Evolutionary conservation across 2,329 filamentous ascomycete genomes (phyloP).

Genomic region (Colletotrichum sojae): DNA sequence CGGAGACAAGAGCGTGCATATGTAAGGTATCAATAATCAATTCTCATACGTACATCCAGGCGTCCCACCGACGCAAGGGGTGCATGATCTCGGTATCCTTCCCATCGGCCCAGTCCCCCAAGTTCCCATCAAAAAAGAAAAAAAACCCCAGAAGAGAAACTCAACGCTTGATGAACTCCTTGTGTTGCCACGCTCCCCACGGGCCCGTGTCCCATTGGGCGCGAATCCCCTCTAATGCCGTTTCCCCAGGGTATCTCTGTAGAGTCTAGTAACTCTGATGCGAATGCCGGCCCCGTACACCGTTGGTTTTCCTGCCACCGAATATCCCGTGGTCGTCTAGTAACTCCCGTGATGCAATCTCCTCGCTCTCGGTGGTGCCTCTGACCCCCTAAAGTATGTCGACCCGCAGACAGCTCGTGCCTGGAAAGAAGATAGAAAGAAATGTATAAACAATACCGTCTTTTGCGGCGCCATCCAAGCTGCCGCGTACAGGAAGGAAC

Average conservation of each 20-base stretch:
- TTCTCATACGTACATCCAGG: constrained; percentile 29
- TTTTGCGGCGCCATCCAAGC: not conserved
- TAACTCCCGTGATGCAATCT: constrained; percentile 29
- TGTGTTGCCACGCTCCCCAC: constrained; percentile 19
- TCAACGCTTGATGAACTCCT: constrained; percentile 32
- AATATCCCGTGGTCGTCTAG: constrained; percentile 25
- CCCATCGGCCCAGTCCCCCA: constrained; percentile 29
- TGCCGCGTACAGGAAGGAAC: not conserved
- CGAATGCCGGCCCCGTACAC: constrained; percentile 20
- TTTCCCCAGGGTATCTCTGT: constrained; percentile 24
- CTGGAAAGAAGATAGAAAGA: constrained; percentile 2
- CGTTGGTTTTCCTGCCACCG: not conserved
- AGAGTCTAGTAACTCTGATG: constrained; percentile 46
- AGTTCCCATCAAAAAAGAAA: not conserved
- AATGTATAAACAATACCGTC: constrained; percentile 15
- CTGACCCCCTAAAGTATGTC: not conserved
- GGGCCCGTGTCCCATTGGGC: not conserved
- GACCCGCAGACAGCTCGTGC: not conserved
- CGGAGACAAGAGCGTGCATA: constrained; percentile 10
- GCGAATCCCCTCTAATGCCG: not conserved
- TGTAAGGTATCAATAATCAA: constrained; percentile 35
- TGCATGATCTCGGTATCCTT: constrained; percentile 38
- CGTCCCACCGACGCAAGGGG: constrained; percentile 36
- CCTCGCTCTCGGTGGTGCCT: not conserved
- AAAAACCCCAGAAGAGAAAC: not conserved